A percentile compares a stretch with the other conserved stretches of the same genome.
These are phyloP conservation scores for Aurantiochytrium sp. DNA, from an alignment of 108 stramenopile genomes.

Conservation along the genomic window DNA sequence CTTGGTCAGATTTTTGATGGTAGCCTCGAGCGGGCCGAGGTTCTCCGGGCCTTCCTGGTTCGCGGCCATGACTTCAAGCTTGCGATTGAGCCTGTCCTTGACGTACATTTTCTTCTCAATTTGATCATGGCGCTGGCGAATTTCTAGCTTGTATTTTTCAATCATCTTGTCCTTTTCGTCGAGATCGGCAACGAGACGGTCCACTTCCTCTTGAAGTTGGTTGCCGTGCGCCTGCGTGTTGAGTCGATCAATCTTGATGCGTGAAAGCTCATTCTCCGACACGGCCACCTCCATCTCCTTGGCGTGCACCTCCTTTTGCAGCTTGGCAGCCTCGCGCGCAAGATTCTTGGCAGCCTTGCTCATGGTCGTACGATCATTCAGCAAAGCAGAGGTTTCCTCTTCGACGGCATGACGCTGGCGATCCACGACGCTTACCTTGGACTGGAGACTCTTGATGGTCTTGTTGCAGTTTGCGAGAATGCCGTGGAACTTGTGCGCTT, in stretches of 20 bases:
- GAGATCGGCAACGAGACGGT: slow-evolving; percentile 35
- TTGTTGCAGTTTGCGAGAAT: background rate
- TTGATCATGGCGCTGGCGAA: slow-evolving; percentile 69
- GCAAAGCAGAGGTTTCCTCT: slow-evolving; percentile 28
- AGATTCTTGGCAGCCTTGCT: slow-evolving; percentile 62
- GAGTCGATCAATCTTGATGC: slow-evolving; percentile 58
- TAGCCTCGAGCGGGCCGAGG: slow-evolving; percentile 66
- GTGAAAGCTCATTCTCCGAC: slow-evolving; percentile 63
- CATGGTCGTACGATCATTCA: slow-evolving; percentile 51
- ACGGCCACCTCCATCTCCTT: slow-evolving; percentile 51
- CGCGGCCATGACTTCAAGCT: slow-evolving; percentile 65
- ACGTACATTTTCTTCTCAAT: slow-evolving; percentile 71
- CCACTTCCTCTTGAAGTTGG: slow-evolving; percentile 56
- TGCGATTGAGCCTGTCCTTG: slow-evolving; percentile 65
- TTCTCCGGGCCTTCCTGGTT: slow-evolving; percentile 53
- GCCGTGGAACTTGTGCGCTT: slow-evolving; percentile 46
- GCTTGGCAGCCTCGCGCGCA: slow-evolving; percentile 35
- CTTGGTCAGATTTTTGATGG: slow-evolving; percentile 60
- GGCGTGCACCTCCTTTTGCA: slow-evolving; percentile 48
- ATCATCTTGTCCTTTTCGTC: slow-evolving; percentile 49
- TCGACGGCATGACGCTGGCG: slow-evolving; percentile 61
- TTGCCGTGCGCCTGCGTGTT: slow-evolving; percentile 55
- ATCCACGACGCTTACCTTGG: slow-evolving; percentile 55
- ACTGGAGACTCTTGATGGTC: slow-evolving; percentile 30
- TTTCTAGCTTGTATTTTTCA: slow-evolving; percentile 61